These are phyloP conservation scores for Leccinum ochraceum DNA, from an alignment of 768 basidiomycete species.

Conservation along the genomic window DNA sequence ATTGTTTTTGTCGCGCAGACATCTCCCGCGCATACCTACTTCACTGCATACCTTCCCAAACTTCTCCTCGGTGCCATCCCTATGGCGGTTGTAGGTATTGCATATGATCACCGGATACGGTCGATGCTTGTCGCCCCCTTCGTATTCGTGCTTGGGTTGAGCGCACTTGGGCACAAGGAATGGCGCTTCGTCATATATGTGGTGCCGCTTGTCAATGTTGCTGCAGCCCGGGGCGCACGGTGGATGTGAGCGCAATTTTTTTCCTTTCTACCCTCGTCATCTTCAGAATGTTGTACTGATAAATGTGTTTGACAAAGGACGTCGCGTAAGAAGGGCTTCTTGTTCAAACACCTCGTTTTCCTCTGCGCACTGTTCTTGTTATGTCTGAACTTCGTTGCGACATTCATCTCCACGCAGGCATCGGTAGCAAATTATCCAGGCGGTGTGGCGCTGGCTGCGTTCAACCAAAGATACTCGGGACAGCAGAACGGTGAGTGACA, in stretches of 20 bases:
- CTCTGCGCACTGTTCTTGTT: slow-evolving; percentile 51
- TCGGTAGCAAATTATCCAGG: slow-evolving; percentile 89
- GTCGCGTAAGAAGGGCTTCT: slow-evolving; percentile 46
- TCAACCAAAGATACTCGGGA: slow-evolving; percentile 56
- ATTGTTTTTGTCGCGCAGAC: slow-evolving; percentile 41
- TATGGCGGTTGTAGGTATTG: slow-evolving; percentile 54
- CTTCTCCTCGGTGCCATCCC: slow-evolving; percentile 68
- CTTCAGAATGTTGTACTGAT: not conserved
- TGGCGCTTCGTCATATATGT: slow-evolving; percentile 95
- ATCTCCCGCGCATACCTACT: slow-evolving; percentile 69
- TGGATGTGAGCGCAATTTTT: slow-evolving; percentile 54
- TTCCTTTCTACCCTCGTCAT: not conserved
- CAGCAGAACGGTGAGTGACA: slow-evolving; percentile 31
- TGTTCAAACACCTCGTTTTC: slow-evolving; percentile 48
- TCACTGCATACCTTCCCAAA: slow-evolving; percentile 71
- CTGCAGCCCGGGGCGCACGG: slow-evolving; percentile 65
- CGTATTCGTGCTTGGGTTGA: slow-evolving; percentile 62
- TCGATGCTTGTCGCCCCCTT: slow-evolving; percentile 53
- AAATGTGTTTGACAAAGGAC: slow-evolving; percentile 36
- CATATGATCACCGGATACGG: slow-evolving; percentile 50
- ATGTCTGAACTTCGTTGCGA: slow-evolving; percentile 51
- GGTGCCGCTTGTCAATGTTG: slow-evolving; percentile 78
- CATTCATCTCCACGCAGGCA: slow-evolving; percentile 51
- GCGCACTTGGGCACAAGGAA: slow-evolving; percentile 88
- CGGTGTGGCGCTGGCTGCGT: slow-evolving; percentile 62